Evolutionary conservation across 305 asterid species (phyloP).

Genomic region (Fraxinus xanthoxyloides): DNA sequence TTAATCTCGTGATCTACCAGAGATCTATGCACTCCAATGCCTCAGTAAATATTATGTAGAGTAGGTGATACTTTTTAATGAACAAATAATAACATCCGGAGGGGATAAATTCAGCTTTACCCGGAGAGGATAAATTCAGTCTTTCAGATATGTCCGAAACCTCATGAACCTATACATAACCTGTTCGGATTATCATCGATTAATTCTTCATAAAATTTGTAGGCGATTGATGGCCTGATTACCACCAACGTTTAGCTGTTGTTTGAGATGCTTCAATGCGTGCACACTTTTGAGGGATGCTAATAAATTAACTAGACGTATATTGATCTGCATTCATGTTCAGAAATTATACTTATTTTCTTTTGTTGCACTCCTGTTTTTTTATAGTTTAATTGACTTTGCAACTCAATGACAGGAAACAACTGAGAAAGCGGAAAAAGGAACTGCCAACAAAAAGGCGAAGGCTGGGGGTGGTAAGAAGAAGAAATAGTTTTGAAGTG

Average conservation of each 20-base stretch:
- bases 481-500: constrained; percentile 44
- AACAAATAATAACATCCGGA: not conserved
- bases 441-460: constrained; percentile 58
- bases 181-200: not conserved
- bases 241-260: not conserved
- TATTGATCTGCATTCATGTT: not conserved
- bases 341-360: not conserved
- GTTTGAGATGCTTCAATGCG: not conserved
- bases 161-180: not conserved
- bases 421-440: constrained; percentile 50
- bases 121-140: not conserved
- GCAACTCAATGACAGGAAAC: constrained; percentile 53
- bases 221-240: not conserved
- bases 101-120: not conserved
- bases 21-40: not conserved
- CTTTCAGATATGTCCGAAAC: not conserved
- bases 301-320: not conserved
- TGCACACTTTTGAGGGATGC: not conserved
- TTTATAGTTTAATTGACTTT: not conserved
- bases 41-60: not conserved
- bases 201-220: not conserved
- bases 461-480: constrained; percentile 59
- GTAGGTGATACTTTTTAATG: not conserved
- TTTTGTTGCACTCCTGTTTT: not conserved
- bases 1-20: not conserved